Evolutionary conservation across 257 asterid genomes (phyloP).

Genomic region (Solanum sejunctum): DNA sequence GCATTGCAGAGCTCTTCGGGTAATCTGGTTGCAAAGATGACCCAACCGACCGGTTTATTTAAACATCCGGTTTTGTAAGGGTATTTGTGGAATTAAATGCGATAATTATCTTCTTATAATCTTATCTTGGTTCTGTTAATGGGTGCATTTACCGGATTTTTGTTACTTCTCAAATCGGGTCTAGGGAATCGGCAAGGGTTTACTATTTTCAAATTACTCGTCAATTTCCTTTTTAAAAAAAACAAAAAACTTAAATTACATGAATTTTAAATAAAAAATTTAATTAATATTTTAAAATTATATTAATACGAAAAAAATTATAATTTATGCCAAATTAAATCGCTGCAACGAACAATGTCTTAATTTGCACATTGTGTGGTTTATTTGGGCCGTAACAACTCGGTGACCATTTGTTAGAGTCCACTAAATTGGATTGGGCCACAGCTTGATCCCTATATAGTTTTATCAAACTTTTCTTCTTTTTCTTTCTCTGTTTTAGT

Average conservation of each 20-base stretch:
- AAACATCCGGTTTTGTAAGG: conserved; percentile 12
- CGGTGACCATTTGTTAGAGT: neutral
- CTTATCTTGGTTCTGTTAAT: neutral
- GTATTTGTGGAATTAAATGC: conserved; percentile 10
- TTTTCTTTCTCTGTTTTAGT: neutral
- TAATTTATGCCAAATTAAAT: too few relatives aligned
- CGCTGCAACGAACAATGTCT: too few relatives aligned
- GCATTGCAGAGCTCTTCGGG: conserved; percentile 31
- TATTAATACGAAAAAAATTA: too few relatives aligned
- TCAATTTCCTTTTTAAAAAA: too few relatives aligned
- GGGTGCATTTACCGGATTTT: neutral
- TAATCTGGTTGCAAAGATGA: neutral
- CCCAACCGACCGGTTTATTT: neutral
- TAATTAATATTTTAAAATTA: too few relatives aligned
- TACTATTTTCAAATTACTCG: too few relatives aligned
- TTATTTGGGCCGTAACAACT: neutral
- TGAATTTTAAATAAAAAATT: too few relatives aligned
- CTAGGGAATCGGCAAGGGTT: too few relatives aligned
- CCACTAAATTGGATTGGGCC: neutral
- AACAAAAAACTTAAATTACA: too few relatives aligned
- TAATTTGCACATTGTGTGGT: too few relatives aligned
- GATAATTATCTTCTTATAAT: neutral
- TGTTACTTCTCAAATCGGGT: neutral
- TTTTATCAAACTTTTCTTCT: neutral
- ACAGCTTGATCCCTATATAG: neutral